A percentile compares a stretch with the other conserved stretches of the same genome.
phyloP scores from a whole-genome alignment of 2,329 filamentous ascomycete genomes.

The Phialocephala sp. region DNA sequence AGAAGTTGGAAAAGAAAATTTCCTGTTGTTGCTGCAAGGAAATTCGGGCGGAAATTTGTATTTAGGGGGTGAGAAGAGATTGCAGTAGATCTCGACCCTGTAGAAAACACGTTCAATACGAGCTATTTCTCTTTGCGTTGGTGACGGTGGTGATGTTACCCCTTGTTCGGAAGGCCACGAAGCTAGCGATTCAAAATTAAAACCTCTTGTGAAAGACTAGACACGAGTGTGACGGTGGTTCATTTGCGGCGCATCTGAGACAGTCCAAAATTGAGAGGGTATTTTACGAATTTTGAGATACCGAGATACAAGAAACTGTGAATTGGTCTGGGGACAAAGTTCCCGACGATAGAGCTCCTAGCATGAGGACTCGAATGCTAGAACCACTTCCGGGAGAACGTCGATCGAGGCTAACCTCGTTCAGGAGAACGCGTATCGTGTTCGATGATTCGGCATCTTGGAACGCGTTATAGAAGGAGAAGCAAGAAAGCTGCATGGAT shows the following conservation, averaged over 20 bases:
- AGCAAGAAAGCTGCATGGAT: conserved; percentile 13
- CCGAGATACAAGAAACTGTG: background rate
- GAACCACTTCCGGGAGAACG: conserved; percentile 21
- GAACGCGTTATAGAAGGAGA: conserved; percentile 15
- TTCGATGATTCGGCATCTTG: conserved; percentile 13
- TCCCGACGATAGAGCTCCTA: no score
- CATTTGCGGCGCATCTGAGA: conserved; percentile 10
- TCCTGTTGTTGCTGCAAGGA: background rate
- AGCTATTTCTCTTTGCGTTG: background rate
- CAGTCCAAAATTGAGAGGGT: background rate
- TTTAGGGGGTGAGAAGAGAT: conserved; percentile 12
- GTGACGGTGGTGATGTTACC: background rate
- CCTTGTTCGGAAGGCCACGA: background rate
- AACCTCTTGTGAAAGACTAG: conserved; percentile 12
- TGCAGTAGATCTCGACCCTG: conserved; percentile 23
- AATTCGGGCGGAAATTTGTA: background rate
- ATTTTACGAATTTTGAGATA: background rate
- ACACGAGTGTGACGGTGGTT: conserved; percentile 20
- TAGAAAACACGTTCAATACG: conserved; percentile 24
- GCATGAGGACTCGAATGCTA: background rate
- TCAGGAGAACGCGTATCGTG: conserved; percentile 13
- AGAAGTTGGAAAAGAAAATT: conserved; percentile 8
- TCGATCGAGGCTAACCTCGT: conserved; percentile 20
- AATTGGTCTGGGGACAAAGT: no score
- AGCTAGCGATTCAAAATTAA: conserved; percentile 4